A percentile compares a stretch with the other conserved stretches of the same genome.
phyloP scores from a whole-genome alignment of 2,329 filamentous ascomycete species.

The Fusarium domesticum region DNA sequence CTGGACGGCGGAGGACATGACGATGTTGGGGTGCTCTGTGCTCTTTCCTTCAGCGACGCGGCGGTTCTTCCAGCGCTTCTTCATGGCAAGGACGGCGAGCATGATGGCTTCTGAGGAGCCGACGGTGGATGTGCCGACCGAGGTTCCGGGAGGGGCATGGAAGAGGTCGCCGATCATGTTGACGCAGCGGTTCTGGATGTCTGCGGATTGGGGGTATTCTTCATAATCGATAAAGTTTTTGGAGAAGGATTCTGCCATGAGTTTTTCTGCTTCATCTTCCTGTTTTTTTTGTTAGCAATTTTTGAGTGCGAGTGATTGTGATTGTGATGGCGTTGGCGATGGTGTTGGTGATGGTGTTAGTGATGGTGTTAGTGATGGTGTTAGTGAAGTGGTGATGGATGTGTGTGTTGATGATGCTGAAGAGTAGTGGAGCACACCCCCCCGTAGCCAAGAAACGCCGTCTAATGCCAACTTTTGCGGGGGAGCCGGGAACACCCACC shows the following conservation, averaged over 20 bases:
- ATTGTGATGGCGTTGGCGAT: conserved; percentile 1
- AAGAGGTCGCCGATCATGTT: conserved; percentile 89
- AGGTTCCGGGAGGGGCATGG: conserved; percentile 69
- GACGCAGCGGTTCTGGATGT: conserved; percentile 89
- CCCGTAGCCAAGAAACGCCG: conserved; percentile 12
- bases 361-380: conserved; percentile 1
- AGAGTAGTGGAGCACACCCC: too few relatives aligned
- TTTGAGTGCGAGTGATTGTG: conserved; percentile 1
- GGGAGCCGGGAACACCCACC: too few relatives aligned
- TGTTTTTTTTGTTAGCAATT: conserved; percentile 33
- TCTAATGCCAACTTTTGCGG: too few relatives aligned
- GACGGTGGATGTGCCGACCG: conserved; percentile 83
- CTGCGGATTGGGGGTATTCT: conserved; percentile 76
- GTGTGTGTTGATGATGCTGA: too few relatives aligned
- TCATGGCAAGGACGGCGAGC: conserved; percentile 85
- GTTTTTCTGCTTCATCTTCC: conserved; percentile 93
- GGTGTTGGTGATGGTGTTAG: conserved; percentile 3
- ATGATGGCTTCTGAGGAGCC: conserved; percentile 89
- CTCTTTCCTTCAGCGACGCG: conserved; percentile 80
- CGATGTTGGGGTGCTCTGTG: conserved; percentile 76
- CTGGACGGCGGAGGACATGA: conserved; percentile 96
- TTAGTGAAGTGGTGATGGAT: conserved; percentile 2
- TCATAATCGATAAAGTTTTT: conserved; percentile 97
- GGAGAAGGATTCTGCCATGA: conserved; percentile 87
- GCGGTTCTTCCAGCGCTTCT: conserved; percentile 88